Percentiles rank a stretch among this genome's conserved stretches.
Conservation (phyloP, 108 stramenopile species). For the Pseudonitzschia multiseries region DNA sequence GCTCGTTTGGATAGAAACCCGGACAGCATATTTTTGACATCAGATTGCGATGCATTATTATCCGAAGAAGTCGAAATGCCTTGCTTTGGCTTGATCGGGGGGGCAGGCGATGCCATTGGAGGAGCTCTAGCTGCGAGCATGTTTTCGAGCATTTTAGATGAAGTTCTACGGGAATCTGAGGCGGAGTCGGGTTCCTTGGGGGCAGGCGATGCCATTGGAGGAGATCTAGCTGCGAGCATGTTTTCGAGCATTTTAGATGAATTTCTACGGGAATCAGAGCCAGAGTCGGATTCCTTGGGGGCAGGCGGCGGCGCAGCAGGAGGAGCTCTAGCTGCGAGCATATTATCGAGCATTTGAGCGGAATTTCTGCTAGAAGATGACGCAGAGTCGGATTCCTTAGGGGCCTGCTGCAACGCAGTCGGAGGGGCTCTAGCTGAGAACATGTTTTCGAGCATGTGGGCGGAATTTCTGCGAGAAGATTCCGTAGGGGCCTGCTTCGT, state of each 20-base stretch:
- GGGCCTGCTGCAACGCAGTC: too few species aligned
- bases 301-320: neutral
- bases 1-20: slow-evolving; percentile 28
- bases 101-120: too few species aligned
- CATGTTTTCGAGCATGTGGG: slow-evolving; percentile 16
- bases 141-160: slow-evolving; percentile 14
- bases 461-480: neutral
- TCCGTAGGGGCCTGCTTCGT: neutral
- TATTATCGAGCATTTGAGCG: slow-evolving; percentile 21
- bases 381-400: too few species aligned
- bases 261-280: neutral
- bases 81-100: too few species aligned
- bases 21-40: slow-evolving; percentile 36
- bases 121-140: slow-evolving; percentile 15
- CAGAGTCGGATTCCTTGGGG: neutral
- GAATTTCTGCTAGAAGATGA: too few species aligned
- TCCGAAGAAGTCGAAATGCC: too few species aligned
- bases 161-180: slow-evolving; percentile 2
- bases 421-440: slow-evolving; percentile 11
- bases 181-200: too few species aligned
- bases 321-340: slow-evolving; percentile 14
- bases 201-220: too few species aligned
- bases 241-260: slow-evolving; percentile 7
- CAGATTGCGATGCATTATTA: slow-evolving; percentile 15
- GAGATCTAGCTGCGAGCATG: slow-evolving; percentile 9